Percentiles rank a stretch among this genome's conserved stretches.
These are phyloP conservation scores for Cardamine resedifolia DNA, from an alignment of 345 rosid genomes.

Conservation along the genomic window DNA sequence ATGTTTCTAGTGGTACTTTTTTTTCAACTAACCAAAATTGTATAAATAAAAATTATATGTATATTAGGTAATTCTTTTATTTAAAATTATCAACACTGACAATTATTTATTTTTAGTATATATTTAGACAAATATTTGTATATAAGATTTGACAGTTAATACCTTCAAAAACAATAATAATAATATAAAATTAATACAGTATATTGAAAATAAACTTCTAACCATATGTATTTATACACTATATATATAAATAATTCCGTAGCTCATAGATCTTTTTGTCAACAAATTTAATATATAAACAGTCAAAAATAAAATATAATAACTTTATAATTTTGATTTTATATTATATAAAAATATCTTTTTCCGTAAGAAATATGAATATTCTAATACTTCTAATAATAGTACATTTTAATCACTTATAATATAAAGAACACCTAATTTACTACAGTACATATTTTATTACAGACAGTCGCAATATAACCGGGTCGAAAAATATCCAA, in stretches of 20 bases:
- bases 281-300: not conserved
- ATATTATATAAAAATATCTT: too few relatives aligned
- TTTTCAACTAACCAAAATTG: not conserved
- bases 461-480: not conserved
- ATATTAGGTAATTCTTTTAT: not conserved
- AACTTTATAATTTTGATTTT: too few relatives aligned
- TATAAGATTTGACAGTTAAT: not conserved
- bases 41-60: not conserved
- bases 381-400: not conserved
- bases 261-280: not conserved
- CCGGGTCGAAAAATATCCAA: not conserved
- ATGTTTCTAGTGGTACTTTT: too few relatives aligned
- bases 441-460: not conserved
- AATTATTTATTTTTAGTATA: not conserved
- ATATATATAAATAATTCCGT: not conserved
- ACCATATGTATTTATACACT: not conserved
- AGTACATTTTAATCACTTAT: too few relatives aligned
- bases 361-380: not conserved
- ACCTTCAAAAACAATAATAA: not conserved
- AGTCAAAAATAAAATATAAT: too few relatives aligned
- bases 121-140: not conserved
- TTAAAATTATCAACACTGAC: not conserved
- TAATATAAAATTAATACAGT: not conserved
- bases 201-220: not conserved
- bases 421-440: not conserved